Conservation (phyloP, 2,329 filamentous ascomycete species). For the Colletotrichum tropicale region DNA sequence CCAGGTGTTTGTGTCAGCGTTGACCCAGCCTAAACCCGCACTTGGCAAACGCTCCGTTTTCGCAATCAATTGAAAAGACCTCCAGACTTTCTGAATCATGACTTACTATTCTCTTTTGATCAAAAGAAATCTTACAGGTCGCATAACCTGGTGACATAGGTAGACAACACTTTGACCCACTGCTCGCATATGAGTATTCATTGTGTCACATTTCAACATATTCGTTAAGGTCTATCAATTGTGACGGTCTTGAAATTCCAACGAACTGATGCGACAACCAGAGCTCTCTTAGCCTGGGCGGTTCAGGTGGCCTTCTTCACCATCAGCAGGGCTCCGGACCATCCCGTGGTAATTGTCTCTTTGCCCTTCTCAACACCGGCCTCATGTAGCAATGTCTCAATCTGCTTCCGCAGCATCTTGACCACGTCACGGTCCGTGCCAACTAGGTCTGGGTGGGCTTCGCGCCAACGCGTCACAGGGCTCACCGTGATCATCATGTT, state of each 20-base stretch:
- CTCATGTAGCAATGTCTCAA: slow-evolving; percentile 32
- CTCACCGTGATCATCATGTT: slow-evolving; percentile 40
- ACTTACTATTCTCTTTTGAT: too few species aligned
- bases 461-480: slow-evolving; percentile 45
- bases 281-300: background rate
- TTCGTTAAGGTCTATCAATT: too few species aligned
- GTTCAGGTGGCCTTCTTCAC: slow-evolving; percentile 29
- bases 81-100: too few species aligned
- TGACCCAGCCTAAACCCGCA: too few species aligned
- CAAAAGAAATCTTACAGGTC: background rate
- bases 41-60: too few species aligned
- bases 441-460: slow-evolving; percentile 44
- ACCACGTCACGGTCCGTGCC: slow-evolving; percentile 45
- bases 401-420: slow-evolving; percentile 28
- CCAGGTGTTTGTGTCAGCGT: too few species aligned
- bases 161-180: background rate
- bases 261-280: too few species aligned
- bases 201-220: too few species aligned
- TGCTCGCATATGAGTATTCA: background rate
- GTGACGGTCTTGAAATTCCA: too few species aligned
- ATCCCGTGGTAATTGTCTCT: slow-evolving; percentile 29
- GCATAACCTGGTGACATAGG: background rate
- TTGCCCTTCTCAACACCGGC: slow-evolving; percentile 38
- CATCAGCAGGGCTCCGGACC: slow-evolving; percentile 30
- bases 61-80: too few species aligned